Evolutionary conservation across 2,329 filamentous ascomycete genomes (phyloP), one percentile per base, ranked within the genome.

Genomic region (Nothophoma quercina): DNA sequence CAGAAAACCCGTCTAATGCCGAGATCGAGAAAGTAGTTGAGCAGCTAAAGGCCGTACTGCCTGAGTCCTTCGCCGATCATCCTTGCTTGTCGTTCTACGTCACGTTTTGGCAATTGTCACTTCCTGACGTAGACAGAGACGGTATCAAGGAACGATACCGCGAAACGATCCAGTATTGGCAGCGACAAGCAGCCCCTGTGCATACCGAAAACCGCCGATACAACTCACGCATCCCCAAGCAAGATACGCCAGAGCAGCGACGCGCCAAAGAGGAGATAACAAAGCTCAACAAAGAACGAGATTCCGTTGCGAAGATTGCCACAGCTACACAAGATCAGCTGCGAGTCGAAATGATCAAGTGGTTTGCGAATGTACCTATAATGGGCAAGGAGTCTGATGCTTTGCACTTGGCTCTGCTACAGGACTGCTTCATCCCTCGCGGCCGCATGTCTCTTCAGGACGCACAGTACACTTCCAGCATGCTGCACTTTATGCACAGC

Each of bases 401-500:
- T 7, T 81, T 96, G 4, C 90, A 93, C 44, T 86, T 92, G 63
- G 83, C 85, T 3, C 77, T 99, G 15, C 83, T 99, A 8, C 92
- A 98, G 74, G 88, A 96, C 64, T 99, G 95, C 70, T 87, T 99
- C 61, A 76, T 98, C n/a, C 95, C 95, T 8, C 88, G 95, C 33
- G 81, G 96, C 15, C 82, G 95, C 21, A 80, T 96, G 23, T 96
- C 93, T 0, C 86, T 91, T 1, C 83, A 89, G 41, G 95, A 99
- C 71, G 90, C 93, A 0, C 91, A 96, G 62, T 99, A 91, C 77
- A 88, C 87, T 48, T 96, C 93, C 75, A 86, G 87, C 60, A 88
- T 98, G 78, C 80, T 98, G 68, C 92, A 90, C 66, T 91, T 91
- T 65, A 83, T 99, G 46, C 95, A 99, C 73, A 87, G 88, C 51